Evolutionary conservation across 2,329 filamentous ascomycete genomes (phyloP).

Genomic region (Ophioceras dolichostomum): DNA sequence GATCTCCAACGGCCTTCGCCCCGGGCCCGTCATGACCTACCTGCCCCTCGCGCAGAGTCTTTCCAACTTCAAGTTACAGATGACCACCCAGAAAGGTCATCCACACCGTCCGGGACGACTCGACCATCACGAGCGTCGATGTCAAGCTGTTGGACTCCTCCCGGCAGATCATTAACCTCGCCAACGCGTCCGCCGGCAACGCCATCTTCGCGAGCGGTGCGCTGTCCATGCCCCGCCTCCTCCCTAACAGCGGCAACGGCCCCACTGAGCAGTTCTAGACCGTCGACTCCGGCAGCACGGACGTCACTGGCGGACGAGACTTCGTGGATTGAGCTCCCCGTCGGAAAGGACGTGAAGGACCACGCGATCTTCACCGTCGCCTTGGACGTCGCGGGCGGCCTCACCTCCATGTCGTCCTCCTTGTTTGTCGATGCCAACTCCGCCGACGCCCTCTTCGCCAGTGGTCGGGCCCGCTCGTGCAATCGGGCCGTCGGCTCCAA

Average conservation of each 20-base stretch:
- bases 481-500: slow-evolving; percentile 33
- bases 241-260: slow-evolving; percentile 8
- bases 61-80: slow-evolving; percentile 12
- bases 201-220: slow-evolving; percentile 12
- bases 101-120: slow-evolving; percentile 9
- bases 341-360: slow-evolving; percentile 10
- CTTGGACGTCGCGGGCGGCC: slow-evolving; percentile 6
- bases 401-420: slow-evolving; percentile 11
- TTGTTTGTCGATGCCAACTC: too few species aligned
- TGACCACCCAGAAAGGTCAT: slow-evolving; percentile 12
- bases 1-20: slow-evolving; percentile 7
- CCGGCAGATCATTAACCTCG: slow-evolving; percentile 10
- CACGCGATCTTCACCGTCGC: slow-evolving; percentile 13
- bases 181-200: slow-evolving; percentile 8
- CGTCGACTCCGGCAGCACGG: slow-evolving; percentile 7
- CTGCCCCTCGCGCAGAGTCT: slow-evolving; percentile 10
- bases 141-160: slow-evolving; percentile 7
- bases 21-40: slow-evolving; percentile 11
- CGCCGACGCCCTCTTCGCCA: slow-evolving; percentile 17
- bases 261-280: slow-evolving; percentile 9
- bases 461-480: slow-evolving; percentile 25
- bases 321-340: slow-evolving; percentile 15
- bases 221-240: slow-evolving; percentile 10
- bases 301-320: slow-evolving; percentile 10
- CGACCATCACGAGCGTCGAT: slow-evolving; percentile 11